Conservation (phyloP, 108 stramenopile species). For the Parietichytrium sp. region DNA sequence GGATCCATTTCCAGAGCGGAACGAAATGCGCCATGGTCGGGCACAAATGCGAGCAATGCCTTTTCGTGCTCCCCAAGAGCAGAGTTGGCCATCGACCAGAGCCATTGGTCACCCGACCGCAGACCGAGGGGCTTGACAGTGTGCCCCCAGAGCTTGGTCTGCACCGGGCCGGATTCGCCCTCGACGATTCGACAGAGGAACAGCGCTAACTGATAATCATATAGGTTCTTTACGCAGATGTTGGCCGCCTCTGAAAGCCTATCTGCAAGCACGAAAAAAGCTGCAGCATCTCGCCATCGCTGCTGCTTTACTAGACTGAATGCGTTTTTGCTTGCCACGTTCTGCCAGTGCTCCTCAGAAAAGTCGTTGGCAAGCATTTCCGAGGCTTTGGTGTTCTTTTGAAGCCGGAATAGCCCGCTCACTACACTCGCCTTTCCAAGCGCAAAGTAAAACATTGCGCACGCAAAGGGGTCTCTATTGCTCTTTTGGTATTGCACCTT, state of each 20-base stretch:
- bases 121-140: slow-evolving; percentile 11
- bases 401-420: slow-evolving; percentile 26
- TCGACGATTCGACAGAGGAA: slow-evolving; percentile 11
- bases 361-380: slow-evolving; percentile 24
- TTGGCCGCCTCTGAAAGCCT: neutral
- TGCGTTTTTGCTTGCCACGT: slow-evolving; percentile 5
- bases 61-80: neutral
- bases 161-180: slow-evolving; percentile 6
- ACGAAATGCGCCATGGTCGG: neutral
- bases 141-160: neutral
- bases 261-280: slow-evolving; percentile 16
- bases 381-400: slow-evolving; percentile 30
- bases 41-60: slow-evolving; percentile 4
- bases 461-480: slow-evolving; percentile 14
- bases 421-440: slow-evolving; percentile 21
- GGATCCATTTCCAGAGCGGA: neutral
- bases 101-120: neutral
- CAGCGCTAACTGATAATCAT: neutral
- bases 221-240: slow-evolving; percentile 21
- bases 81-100: neutral
- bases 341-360: slow-evolving; percentile 11
- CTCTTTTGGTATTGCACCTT: slow-evolving; percentile 3
- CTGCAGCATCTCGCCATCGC: neutral
- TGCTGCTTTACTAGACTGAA: neutral
- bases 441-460: slow-evolving; percentile 28